Percentiles rank a stretch among this genome's conserved stretches.
These are phyloP conservation scores for Ceratobasidium sp. DNA, from an alignment of 1,284 basidiomycete genomes.

Conservation along the genomic window DNA sequence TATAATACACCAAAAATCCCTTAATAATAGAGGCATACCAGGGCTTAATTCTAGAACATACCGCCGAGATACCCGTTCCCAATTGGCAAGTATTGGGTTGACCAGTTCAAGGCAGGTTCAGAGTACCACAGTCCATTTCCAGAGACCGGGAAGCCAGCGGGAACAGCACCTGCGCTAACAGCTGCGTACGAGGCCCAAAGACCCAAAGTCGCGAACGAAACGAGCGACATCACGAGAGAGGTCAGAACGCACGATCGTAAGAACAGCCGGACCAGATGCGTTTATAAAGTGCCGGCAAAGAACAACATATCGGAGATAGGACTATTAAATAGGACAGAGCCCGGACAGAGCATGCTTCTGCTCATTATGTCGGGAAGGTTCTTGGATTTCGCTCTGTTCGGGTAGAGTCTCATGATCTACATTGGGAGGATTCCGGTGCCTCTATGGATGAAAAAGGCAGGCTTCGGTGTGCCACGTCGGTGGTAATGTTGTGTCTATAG, in stretches of 20 bases:
- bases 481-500: no score
- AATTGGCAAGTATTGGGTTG: constrained; percentile 71
- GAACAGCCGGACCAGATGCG: neutral
- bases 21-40: constrained; percentile 2
- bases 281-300: constrained; percentile 32
- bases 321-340: neutral
- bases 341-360: constrained; percentile 19
- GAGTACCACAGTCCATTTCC: constrained; percentile 82
- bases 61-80: constrained; percentile 82
- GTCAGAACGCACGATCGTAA: neutral
- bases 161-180: constrained; percentile 57
- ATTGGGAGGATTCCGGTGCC: no score
- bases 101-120: constrained; percentile 65
- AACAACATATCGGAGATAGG: constrained; percentile 14
- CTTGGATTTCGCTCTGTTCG: no score
- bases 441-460: no score
- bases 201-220: constrained; percentile 13
- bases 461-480: no score
- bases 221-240: neutral
- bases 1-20: constrained; percentile 52
- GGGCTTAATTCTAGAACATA: constrained; percentile 53
- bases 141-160: constrained; percentile 70
- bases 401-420: no score
- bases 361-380: no score
- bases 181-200: constrained; percentile 4